Evolutionary conservation across 805 yeast genomes (phyloP).

Genomic region (Saccharomycopsis sp.): DNA sequence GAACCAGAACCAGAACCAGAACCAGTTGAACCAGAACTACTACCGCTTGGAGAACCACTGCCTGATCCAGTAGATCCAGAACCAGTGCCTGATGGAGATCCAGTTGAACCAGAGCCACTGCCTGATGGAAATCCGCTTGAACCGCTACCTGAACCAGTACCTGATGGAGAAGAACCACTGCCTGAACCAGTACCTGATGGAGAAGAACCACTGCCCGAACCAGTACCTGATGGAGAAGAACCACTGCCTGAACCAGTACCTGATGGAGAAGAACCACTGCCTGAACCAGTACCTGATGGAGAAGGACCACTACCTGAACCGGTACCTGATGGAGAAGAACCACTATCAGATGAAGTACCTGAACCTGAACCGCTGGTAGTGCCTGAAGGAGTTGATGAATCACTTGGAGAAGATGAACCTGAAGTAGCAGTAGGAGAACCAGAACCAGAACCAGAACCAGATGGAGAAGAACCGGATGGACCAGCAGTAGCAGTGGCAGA

Average conservation of each 20-base stretch:
- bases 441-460: background rate
- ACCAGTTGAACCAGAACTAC: constrained; percentile 2
- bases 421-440: background rate
- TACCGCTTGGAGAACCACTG: constrained; percentile 3
- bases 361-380: constrained; percentile 2
- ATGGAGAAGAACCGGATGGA: constrained; percentile 1
- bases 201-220: background rate
- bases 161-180: background rate
- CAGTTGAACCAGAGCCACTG: background rate
- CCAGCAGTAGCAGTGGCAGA: constrained; percentile 2
- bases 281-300: constrained; percentile 9
- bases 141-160: constrained; percentile 5
- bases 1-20: constrained; percentile 3
- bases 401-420: background rate
- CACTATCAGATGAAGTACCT: constrained; percentile 3
- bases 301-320: constrained; percentile 3
- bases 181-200: constrained; percentile 2
- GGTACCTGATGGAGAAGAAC: background rate
- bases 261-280: constrained; percentile 5
- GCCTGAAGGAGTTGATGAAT: constrained; percentile 3
- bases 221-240: background rate
- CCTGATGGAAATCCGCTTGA: background rate
- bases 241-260: constrained; percentile 1
- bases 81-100: background rate
- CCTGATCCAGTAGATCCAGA: constrained; percentile 2